phyloP scores from a whole-genome alignment of 768 basidiomycete species.

The Lentinula sp. region DNA sequence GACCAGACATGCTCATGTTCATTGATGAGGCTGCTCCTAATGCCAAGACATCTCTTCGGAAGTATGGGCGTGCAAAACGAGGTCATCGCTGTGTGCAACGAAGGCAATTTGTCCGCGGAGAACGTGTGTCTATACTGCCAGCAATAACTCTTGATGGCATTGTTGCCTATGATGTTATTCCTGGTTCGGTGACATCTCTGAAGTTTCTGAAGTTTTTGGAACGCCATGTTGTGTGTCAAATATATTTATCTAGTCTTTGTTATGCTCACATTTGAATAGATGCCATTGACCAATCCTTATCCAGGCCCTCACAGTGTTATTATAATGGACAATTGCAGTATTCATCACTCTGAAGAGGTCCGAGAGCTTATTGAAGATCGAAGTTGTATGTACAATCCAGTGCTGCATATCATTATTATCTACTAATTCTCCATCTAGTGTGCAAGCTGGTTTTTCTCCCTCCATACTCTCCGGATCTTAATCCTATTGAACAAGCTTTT shows the following conservation, averaged over 20 bases:
- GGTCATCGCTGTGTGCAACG: conserved; percentile 19
- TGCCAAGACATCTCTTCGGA: conserved; percentile 16
- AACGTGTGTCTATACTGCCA: conserved; percentile 21
- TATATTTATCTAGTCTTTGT: not conserved
- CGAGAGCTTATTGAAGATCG: conserved; percentile 21
- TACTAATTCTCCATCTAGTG: not conserved
- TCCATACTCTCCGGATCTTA: conserved; percentile 25
- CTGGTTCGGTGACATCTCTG: conserved; percentile 25
- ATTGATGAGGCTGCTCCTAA: conserved; percentile 24
- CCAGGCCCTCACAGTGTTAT: conserved; percentile 27
- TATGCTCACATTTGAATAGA: not conserved
- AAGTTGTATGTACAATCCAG: conserved; percentile 13
- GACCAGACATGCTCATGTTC: conserved; percentile 18
- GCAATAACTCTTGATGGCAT: conserved; percentile 20
- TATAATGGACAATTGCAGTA: conserved; percentile 33
- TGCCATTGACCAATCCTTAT: conserved; percentile 24
- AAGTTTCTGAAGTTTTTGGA: conserved; percentile 22
- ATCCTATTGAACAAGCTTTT: conserved; percentile 30
- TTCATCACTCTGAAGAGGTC: conserved; percentile 35
- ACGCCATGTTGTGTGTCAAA: conserved; percentile 14
- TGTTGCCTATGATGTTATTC: conserved; percentile 23
- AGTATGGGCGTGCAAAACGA: conserved; percentile 14
- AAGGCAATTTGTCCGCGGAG: conserved; percentile 19
- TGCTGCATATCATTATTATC: not conserved
- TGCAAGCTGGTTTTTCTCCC: conserved; percentile 18